Base-by-base conservation (phyloP, 2,329 filamentous ascomycete genomes). In the Lecanosticta acicola region DNA sequence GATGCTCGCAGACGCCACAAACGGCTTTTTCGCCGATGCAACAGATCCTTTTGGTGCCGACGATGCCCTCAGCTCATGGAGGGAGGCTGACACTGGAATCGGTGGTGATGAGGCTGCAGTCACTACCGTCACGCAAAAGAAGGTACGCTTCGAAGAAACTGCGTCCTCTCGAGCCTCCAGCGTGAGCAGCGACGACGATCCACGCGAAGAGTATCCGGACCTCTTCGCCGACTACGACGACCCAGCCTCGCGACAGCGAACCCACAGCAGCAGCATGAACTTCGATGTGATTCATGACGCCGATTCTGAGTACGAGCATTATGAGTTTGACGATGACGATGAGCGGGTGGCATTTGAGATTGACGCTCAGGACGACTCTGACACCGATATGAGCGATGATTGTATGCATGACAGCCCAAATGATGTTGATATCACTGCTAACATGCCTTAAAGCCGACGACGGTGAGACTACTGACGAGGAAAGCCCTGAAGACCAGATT, bases 401-500 rank as follows among this genome's bases (percentile, higher is more conserved):
- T 59, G 63, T 66, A 64, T 52, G 62, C 58, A 34, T 46, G 17
- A 34, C 16, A 34, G 35, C 11, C 17, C 18, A 19, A 16, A 18
- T 18, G 14, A 18, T 37, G n/a, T 8, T 21, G 17, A 24, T 5
- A 42, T 50, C n/a, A n/a, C 43, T 49, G 49, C 61, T 65, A 50
- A 65, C 60, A 47, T 34, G 16, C 34, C 32, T 19, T 9, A 44
- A 59, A 65, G 62, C 61, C 53, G 62, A 63, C 19, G 64, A 64
- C 43, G 64, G 63, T 26, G 63, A 66, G 37, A 64, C 62, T 14
- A 66, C 63, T 21, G 63, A 66, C 39, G 63, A 65, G 49, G 63
- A 64, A 32, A 55, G 52, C 18, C 54, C 57, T 26, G 61, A 60
- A 34, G 57, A 59, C 29, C 50, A 49, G 32, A 42, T 55, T 24